These are phyloP conservation scores for Pichia exigua DNA, from an alignment of 805 yeast genomes.

Conservation along the genomic window DNA sequence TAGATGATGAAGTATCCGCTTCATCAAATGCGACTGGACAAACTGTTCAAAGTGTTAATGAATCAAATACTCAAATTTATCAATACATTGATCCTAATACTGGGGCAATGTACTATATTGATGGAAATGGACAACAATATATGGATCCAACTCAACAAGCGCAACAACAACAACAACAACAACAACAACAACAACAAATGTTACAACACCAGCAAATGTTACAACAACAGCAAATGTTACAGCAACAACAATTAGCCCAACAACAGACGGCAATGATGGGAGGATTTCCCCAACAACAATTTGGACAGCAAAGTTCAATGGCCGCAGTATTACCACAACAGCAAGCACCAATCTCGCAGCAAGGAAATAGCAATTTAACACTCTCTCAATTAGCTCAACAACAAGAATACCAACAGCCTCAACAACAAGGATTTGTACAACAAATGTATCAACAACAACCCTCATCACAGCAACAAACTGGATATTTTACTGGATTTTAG, in stretches of 20 bases:
- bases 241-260: constrained; percentile 20
- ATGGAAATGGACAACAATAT: constrained; percentile 59
- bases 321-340: constrained; percentile 3
- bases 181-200: constrained; percentile 22
- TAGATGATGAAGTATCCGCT: constrained; percentile 16
- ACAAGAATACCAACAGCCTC: constrained; percentile 12
- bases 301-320: constrained; percentile 13
- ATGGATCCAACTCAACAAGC: constrained; percentile 36
- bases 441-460: constrained; percentile 5
- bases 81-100: constrained; percentile 53
- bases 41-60: constrained; percentile 31
- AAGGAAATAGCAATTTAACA: neutral
- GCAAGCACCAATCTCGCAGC: neutral
- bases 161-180: constrained; percentile 22
- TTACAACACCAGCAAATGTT: constrained; percentile 18
- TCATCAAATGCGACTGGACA: constrained; percentile 16
- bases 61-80: neutral
- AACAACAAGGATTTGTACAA: constrained; percentile 5
- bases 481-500: constrained; percentile 19
- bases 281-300: constrained; percentile 13
- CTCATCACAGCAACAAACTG: constrained; percentile 12
- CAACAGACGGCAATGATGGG: constrained; percentile 25
- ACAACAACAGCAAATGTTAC: constrained; percentile 21
- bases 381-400: constrained; percentile 7
- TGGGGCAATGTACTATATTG: constrained; percentile 60